These are phyloP conservation scores for Emergomyces pasteurianus DNA, from an alignment of 2,329 filamentous ascomycete genomes.

Conservation along the genomic window DNA sequence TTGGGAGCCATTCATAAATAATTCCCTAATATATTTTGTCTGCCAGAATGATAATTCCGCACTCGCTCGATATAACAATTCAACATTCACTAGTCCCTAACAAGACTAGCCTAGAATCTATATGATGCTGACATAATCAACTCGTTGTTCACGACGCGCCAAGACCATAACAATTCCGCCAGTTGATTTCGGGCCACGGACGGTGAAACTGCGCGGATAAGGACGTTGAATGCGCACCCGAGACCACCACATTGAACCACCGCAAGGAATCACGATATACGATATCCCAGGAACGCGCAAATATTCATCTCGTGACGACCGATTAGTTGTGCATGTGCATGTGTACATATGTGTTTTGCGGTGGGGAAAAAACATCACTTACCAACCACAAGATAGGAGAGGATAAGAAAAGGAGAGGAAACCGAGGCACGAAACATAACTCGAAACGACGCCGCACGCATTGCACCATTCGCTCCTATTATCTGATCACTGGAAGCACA, in stretches of 20 bases:
- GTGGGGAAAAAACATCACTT: background rate
- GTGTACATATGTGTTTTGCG: background rate
- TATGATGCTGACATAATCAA: background rate
- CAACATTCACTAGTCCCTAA: background rate
- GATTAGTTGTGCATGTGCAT: background rate
- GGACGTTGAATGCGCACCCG: background rate
- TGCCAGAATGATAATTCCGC: too few relatives aligned
- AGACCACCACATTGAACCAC: background rate
- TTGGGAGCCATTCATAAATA: background rate
- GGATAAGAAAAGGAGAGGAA: background rate
- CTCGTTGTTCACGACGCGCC: background rate
- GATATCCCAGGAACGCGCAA: background rate
- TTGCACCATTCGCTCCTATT: background rate
- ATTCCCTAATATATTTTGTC: too few relatives aligned
- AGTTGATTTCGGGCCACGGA: background rate
- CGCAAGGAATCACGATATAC: background rate
- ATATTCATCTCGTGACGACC: background rate
- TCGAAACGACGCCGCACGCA: background rate
- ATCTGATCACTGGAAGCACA: background rate
- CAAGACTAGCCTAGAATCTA: background rate
- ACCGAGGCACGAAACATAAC: background rate
- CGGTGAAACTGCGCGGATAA: background rate
- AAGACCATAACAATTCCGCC: slow-evolving; percentile 5
- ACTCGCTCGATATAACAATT: background rate
- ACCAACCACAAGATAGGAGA: background rate